These are phyloP conservation scores for Nicotiana paniculata DNA, from an alignment of 257 asterid species.

Conservation along the genomic window DNA sequence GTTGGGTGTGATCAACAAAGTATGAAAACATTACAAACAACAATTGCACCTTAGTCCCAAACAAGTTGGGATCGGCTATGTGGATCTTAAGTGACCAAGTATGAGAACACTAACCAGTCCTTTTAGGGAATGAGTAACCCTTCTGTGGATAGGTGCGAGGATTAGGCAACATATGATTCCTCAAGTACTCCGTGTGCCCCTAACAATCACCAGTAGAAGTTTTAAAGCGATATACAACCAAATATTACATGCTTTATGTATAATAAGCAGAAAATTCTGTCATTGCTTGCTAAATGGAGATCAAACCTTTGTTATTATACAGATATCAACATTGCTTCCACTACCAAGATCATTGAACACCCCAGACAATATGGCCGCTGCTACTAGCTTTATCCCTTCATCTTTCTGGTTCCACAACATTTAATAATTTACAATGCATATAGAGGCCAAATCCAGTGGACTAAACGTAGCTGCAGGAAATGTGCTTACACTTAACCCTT, in stretches of 20 bases:
- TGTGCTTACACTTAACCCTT: slow-evolving; percentile 68
- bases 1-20: too few species aligned
- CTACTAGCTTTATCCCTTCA: slow-evolving; percentile 74
- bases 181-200: slow-evolving; percentile 73
- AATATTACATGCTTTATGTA: background rate
- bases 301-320: slow-evolving; percentile 76
- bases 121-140: slow-evolving; percentile 73
- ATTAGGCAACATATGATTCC: slow-evolving; percentile 64
- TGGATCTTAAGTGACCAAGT: background rate
- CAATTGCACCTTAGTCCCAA: too few species aligned
- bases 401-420: slow-evolving; percentile 44
- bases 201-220: slow-evolving; percentile 16
- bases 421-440: background rate
- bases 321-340: slow-evolving; percentile 92
- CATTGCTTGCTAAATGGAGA: background rate
- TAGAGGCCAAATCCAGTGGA: background rate
- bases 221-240: background rate
- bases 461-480: background rate
- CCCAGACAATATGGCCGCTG: slow-evolving; percentile 89
- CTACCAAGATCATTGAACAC: slow-evolving; percentile 93
- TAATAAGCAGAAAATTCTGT: background rate
- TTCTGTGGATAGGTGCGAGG: slow-evolving; percentile 76
- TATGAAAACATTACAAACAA: slow-evolving; percentile 13
- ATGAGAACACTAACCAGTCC: slow-evolving; percentile 55
- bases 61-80: too few species aligned